These are phyloP conservation scores for Sporobolomyces phaffii DNA, from an alignment of 768 basidiomycete genomes.

Conservation along the genomic window DNA sequence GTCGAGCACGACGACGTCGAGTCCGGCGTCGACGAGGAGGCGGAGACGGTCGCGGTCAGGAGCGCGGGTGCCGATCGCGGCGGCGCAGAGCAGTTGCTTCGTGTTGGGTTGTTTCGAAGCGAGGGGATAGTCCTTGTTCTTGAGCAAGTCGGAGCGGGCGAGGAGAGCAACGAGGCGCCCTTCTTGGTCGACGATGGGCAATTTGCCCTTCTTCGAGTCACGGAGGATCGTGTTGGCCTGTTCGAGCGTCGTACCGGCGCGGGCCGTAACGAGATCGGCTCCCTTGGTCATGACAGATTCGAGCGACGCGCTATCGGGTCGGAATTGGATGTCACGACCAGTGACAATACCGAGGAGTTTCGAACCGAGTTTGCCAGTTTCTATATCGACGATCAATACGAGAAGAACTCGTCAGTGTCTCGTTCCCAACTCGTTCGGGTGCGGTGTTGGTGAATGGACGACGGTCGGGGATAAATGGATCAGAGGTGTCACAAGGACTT, in stretches of 20 bases:
- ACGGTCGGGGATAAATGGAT: no score
- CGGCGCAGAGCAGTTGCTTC: constrained; percentile 95
- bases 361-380: constrained; percentile 76
- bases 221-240: constrained; percentile 93
- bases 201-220: constrained; percentile 94
- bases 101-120: constrained; percentile 82
- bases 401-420: constrained; percentile 28
- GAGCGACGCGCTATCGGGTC: constrained; percentile 60
- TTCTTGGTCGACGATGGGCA: constrained; percentile 68
- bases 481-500: constrained; percentile 47
- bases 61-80: constrained; percentile 87
- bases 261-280: constrained; percentile 74
- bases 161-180: constrained; percentile 74
- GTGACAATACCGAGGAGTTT: constrained; percentile 96
- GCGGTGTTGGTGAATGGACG: constrained; percentile 40
- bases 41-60: constrained; percentile 76
- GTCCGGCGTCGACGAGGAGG: constrained; percentile 83
- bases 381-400: constrained; percentile 52
- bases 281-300: constrained; percentile 71
- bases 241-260: constrained; percentile 75
- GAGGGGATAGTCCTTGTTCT: constrained; percentile 93
- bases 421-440: no score
- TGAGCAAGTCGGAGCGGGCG: constrained; percentile 91
- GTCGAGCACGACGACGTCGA: constrained; percentile 90
- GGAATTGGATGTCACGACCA: constrained; percentile 91